Conservation (phyloP, 257 asterid species). For the Fraxinus quadrangulata region DNA sequence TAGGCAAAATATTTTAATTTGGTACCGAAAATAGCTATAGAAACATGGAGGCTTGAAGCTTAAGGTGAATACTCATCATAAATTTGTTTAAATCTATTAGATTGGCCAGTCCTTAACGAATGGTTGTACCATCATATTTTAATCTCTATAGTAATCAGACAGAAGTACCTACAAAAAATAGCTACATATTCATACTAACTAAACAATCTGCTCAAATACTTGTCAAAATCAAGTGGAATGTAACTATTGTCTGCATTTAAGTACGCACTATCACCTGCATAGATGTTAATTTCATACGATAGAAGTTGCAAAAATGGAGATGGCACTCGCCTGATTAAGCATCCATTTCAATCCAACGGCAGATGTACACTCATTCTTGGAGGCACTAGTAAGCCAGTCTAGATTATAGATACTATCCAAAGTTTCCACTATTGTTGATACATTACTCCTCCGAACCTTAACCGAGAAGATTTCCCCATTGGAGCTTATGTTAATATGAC, state of each 20-base stretch:
- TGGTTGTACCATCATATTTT: background rate
- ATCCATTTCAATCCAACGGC: constrained; percentile 99
- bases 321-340: constrained; percentile 77
- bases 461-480: constrained; percentile 94
- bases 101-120: constrained; percentile 9
- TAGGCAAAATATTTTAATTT: background rate
- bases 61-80: constrained; percentile 25
- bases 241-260: background rate
- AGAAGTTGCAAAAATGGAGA: background rate
- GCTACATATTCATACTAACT: background rate
- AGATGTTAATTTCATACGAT: constrained; percentile 9
- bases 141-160: constrained; percentile 1
- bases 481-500: constrained; percentile 82
- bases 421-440: constrained; percentile 67
- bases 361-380: constrained; percentile 96
- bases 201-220: background rate
- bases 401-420: constrained; percentile 80
- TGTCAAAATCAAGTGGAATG: background rate
- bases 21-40: background rate
- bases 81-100: constrained; percentile 10
- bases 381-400: constrained; percentile 86
- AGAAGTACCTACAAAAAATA: background rate
- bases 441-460: constrained; percentile 64
- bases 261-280: background rate
- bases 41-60: constrained; percentile 7